These are phyloP conservation scores for Gossypium gossypioides DNA, from an alignment of 441 rosid genomes.

Conservation along the genomic window DNA sequence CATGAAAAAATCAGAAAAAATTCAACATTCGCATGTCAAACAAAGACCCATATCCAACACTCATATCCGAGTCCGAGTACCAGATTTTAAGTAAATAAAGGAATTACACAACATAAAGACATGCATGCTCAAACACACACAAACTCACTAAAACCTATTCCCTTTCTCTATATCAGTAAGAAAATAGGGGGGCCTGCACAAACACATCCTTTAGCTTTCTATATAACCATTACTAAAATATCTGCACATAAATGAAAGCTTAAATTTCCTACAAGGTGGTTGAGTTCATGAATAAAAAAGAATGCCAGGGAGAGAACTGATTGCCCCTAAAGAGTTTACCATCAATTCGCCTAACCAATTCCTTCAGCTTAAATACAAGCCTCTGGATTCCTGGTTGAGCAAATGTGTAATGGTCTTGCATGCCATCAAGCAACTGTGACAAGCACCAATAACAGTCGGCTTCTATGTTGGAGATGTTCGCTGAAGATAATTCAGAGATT, in stretches of 20 bases:
- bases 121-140: not conserved
- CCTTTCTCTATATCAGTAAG: not conserved
- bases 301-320: constrained; percentile 3
- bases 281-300: not conserved
- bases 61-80: not conserved
- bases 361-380: constrained; percentile 93
- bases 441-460: constrained; percentile 98
- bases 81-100: not conserved
- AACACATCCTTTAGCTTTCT: not conserved
- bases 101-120: not conserved
- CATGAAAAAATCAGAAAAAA: not conserved
- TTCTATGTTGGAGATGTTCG: constrained; percentile 62
- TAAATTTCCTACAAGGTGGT: constrained; percentile 1
- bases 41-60: not conserved
- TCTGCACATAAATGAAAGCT: not conserved
- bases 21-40: not conserved
- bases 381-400: constrained; percentile 99
- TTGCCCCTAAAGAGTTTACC: constrained; percentile 33
- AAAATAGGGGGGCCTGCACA: not conserved
- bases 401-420: constrained; percentile 99
- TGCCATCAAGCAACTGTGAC: constrained; percentile 89
- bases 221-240: not conserved
- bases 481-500: constrained; percentile 55
- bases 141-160: not conserved
- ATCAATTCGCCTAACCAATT: constrained; percentile 88